Evolutionary conservation across 1,284 basidiomycete species (phyloP), one percentile per base, ranked within the genome.

Genomic region (Megacollybia platyphylla): DNA sequence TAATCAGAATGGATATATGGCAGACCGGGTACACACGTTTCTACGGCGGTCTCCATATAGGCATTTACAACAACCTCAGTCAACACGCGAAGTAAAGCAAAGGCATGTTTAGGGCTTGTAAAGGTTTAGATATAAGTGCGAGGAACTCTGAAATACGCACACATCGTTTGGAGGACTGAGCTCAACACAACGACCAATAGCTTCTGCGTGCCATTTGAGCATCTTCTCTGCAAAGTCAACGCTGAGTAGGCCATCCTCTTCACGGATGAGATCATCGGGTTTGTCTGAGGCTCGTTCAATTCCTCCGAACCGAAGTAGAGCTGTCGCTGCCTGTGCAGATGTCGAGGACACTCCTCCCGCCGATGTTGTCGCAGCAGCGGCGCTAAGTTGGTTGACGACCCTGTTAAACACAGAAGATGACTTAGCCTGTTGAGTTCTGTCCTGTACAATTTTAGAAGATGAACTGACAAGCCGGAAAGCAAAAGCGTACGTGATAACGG

Each of bases 131-230:
- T n/a, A 28, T 18, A 42, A 30, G 36, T 17, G 48, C 45, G 46
- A 45, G 7, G 28, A 36, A 15, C n/a, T 11, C 29, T 20, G 13
- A 41, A 35, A 39, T 1, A 67, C 87, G 62, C 54, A 94, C 87
- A 93, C 79, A 52, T 97, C 93, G 39, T 73, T 76, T 2, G 75
- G 54, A 3, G 79, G 62, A 52, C 81, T 91, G 24, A 97, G 66
- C 59, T 96, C 92, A 6, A 93, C 86, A 50, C 89, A 91, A 48
- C 93, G 68, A 3, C 93, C 92, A 28, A 94, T 79, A 2, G 90
- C 86, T 58, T 97, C 93, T 1, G 93, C 92, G 60, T 97, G 93
- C 90, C 92, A 96, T 57, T 81, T 88, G 13, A 97, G 64, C 79
- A 97, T 91, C 51, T 74, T 81, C 64, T 94, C 89, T 1, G 88